Base-by-base conservation (phyloP, 108 stramenopile species). In the Nitzschia putrida region DNA sequence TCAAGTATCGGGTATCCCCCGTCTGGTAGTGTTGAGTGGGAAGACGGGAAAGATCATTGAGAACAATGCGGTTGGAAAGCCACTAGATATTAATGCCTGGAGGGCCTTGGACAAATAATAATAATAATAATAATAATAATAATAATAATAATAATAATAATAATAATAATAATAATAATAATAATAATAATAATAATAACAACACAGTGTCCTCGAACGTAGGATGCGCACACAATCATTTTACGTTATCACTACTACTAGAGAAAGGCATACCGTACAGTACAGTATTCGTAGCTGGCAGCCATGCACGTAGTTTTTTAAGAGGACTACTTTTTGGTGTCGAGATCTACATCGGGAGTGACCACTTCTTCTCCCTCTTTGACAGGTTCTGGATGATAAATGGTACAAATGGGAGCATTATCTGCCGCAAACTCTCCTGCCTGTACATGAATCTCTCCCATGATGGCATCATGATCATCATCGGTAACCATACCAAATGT, bases 11-110 rank as follows among this genome's bases (percentile, higher is more conserved):
- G 85, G 87, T 6, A 85, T 92, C 64, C 95, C 95, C 14, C 77
- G 83, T 21, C 70, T 96, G 45, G 85, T 84, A 23, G 81, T 88
- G 21, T 75, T 95, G 69, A 83, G 92, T 83, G 92, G 86, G 4
- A 56, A 54, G 40, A 83, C 83, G 18, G 91, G 91, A 42, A 83
- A 81, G 57, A 83, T 91, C 37, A 54, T 91, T n/a, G 91, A 87
- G 61, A 64, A 68, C 51, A 92, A 89, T 67, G 83, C 83, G 0
- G 85, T 89, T 57, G 88, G 86, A 11, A 85, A 88, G 69, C 76
- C 87, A 23, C 76, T 91, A 58, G 86, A 88, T 73, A 53, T 85
- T 13, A 77, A 69, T 44, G 53, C 56, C 43, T 85, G 84, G 84
- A 64, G 81, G 20, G 45, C 53, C 7, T 26, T 80, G 57, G 70